Evolutionary conservation across 176 grass and related monocot genomes (phyloP).

Genomic region (Juncus effusus): DNA sequence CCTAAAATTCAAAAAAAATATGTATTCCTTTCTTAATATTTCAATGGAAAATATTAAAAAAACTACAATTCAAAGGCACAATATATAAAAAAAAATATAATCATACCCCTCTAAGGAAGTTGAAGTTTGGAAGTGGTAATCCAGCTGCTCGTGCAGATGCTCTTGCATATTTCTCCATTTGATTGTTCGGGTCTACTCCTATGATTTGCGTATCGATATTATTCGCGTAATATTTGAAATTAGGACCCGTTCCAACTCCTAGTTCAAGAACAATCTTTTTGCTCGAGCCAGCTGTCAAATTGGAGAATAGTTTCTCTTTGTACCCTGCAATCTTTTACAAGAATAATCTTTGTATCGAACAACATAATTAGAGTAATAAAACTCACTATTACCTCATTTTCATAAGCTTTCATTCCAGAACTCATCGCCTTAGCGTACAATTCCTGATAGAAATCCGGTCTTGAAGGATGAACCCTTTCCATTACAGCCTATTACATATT

Average conservation of each 20-base stretch:
- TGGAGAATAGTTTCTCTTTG: constrained; percentile 65
- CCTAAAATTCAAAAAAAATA: constrained; percentile 37
- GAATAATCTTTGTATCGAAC: constrained; percentile 1
- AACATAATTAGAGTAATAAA: constrained; percentile 4
- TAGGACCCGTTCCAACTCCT: constrained; percentile 77
- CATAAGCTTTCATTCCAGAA: constrained; percentile 53
- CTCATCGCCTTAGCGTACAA: constrained; percentile 49
- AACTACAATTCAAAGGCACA: neutral
- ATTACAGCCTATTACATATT: constrained; percentile 38
- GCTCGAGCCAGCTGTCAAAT: constrained; percentile 20
- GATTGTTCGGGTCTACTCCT: constrained; percentile 80
- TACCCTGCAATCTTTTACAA: constrained; percentile 55
- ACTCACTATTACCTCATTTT: constrained; percentile 61
- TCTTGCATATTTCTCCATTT: constrained; percentile 80
- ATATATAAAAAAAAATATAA: neutral
- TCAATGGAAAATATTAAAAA: neutral
- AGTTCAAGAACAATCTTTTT: constrained; percentile 56
- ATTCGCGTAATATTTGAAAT: constrained; percentile 74
- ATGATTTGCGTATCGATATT: constrained; percentile 28
- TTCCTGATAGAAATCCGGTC: constrained; percentile 69
- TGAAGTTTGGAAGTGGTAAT: constrained; percentile 49
- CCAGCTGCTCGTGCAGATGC: constrained; percentile 51
- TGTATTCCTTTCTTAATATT: neutral
- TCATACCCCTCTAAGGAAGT: constrained; percentile 65
- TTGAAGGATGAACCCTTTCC: constrained; percentile 57